These are phyloP conservation scores for Mycosphaerella arachidis DNA, from an alignment of 2,329 filamentous ascomycete species.

Conservation along the genomic window DNA sequence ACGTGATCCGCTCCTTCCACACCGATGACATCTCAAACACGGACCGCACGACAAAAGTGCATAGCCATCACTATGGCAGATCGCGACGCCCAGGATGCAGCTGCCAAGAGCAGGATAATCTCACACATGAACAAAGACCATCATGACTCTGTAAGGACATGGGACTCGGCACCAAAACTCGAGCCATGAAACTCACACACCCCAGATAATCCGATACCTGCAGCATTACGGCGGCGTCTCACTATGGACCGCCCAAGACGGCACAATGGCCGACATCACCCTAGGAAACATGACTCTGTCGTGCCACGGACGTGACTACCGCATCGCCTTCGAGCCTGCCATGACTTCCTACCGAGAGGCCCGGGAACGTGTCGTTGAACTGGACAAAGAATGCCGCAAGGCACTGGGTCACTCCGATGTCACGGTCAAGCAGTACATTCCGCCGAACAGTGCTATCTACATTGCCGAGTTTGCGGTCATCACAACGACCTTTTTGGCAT, in stretches of 20 bases:
- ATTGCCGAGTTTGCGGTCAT: conserved; percentile 53
- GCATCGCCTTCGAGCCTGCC: conserved; percentile 64
- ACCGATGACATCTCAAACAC: neutral
- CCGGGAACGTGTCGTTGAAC: conserved; percentile 65
- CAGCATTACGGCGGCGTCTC: conserved; percentile 63
- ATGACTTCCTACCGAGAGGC: conserved; percentile 65
- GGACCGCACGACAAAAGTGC: neutral
- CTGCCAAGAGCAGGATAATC: conserved; percentile 60
- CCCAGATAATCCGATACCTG: conserved; percentile 65
- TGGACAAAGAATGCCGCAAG: conserved; percentile 59
- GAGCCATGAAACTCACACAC: neutral
- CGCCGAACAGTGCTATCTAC: conserved; percentile 47
- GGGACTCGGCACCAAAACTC: neutral
- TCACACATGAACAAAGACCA: conserved; percentile 87
- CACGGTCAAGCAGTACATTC: conserved; percentile 50
- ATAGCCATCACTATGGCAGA: conserved; percentile 18
- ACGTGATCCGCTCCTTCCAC: too few relatives aligned
- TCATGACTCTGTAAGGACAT: conserved; percentile 53
- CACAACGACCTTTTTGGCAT: conserved; percentile 51
- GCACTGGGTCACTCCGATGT: conserved; percentile 59
- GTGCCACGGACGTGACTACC: conserved; percentile 48
- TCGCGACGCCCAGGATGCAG: conserved; percentile 37
- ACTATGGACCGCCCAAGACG: conserved; percentile 50
- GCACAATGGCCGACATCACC: conserved; percentile 62
- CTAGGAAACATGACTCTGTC: conserved; percentile 59